phyloP scores from a whole-genome alignment of 2,329 filamentous ascomycete species.

The Aspergillus sp. region DNA sequence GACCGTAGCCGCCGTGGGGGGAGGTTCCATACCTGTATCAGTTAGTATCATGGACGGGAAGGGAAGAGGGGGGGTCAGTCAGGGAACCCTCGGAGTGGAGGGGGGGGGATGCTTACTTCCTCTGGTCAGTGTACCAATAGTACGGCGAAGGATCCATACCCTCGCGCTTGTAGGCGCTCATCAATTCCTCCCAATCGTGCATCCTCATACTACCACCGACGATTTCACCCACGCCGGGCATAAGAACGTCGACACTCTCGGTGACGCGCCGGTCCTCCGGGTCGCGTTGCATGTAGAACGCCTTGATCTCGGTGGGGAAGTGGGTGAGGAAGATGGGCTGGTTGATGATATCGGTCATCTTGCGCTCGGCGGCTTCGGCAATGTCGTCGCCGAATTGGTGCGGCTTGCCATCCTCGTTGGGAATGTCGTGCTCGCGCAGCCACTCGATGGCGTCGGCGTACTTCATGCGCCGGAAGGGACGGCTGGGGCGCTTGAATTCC shows the following conservation, averaged over 20 bases:
- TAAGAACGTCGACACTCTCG: slow-evolving; percentile 76
- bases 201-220: slow-evolving; percentile 96
- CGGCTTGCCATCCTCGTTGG: slow-evolving; percentile 82
- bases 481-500: slow-evolving; percentile 68
- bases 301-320: slow-evolving; percentile 96
- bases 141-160: slow-evolving; percentile 77
- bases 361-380: slow-evolving; percentile 90
- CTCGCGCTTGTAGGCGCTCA: slow-evolving; percentile 79
- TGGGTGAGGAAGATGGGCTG: slow-evolving; percentile 91
- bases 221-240: slow-evolving; percentile 96
- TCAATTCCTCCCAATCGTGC: slow-evolving; percentile 79
- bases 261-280: slow-evolving; percentile 71
- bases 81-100: background rate
- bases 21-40: slow-evolving; percentile 69
- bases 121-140: slow-evolving; percentile 98
- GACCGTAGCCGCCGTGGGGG: slow-evolving; percentile 85
- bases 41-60: slow-evolving; percentile 1
- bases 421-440: slow-evolving; percentile 82
- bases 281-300: slow-evolving; percentile 98
- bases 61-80: background rate
- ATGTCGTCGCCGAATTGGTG: slow-evolving; percentile 96
- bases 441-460: slow-evolving; percentile 92
- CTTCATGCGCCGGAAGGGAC: slow-evolving; percentile 90
- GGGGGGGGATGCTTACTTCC: slow-evolving; percentile 58
- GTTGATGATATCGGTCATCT: slow-evolving; percentile 96